Evolutionary conservation across 345 rosid species (phyloP), one percentile per base, ranked within the genome.

Genomic region (Aquilaria malaccensis): DNA sequence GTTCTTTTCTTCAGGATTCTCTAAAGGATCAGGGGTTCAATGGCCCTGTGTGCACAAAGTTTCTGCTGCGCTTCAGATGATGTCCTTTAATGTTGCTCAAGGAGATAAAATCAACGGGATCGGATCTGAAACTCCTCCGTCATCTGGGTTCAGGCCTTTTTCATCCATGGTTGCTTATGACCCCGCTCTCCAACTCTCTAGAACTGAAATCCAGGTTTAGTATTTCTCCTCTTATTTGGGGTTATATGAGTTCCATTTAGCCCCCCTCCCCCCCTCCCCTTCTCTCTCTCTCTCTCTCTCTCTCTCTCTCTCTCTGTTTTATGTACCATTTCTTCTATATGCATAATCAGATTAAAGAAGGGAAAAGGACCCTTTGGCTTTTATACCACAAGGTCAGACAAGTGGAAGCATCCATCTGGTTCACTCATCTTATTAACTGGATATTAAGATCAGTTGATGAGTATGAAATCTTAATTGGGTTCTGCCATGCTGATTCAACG

Each of bases 31-130:
- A 10, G 78, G 70, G 50, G 70, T 73, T n/a, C 85, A 73, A 47
- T 79, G 89, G 93, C 77, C 87, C 15, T 81, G 78, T 60, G 47
- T 74, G 33, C 76, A 75, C 72, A 76, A 76, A 65, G 72, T 66
- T 53, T 74, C 82, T 43, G 70, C 78, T 31, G 72, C 71, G 67
- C 68, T 81, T 61, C 82, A 75, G 10, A 55, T 69, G 56, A 71
- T 74, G 78, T 73, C 73, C 32, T 70, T 83, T 29, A 76, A 70
- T 72, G 70, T 64, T 70, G 56, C 69, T 68, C 83, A 68, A 64
- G 88, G 76, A 49, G 79, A 80, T 52, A 76, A 74, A 73, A 55
- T 49, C 45, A 65, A 63, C 46, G 78, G 68, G 65, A 31, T 60
- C 56, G 63, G 70, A 49, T 61, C 74, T 60, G 83, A 76, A 60